These are phyloP conservation scores for Cyberlindnera maclurae DNA, from an alignment of 805 yeast species.

Conservation along the genomic window DNA sequence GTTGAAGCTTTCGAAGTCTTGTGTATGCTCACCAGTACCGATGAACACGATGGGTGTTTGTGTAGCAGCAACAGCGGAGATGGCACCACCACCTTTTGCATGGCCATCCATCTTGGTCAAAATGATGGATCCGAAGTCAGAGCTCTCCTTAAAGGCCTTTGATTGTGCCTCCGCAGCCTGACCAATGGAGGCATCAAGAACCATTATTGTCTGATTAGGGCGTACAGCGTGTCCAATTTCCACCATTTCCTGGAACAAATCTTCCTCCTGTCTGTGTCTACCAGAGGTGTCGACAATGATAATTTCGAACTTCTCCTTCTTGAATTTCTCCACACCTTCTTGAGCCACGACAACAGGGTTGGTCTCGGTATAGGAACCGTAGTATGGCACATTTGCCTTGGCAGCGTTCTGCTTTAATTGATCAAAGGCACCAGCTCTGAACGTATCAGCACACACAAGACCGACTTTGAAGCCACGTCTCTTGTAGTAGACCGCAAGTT, in stretches of 20 bases:
- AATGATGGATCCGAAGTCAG: slow-evolving; percentile 92
- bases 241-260: slow-evolving; percentile 87
- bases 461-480: slow-evolving; percentile 93
- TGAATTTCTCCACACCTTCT: slow-evolving; percentile 89
- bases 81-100: slow-evolving; percentile 99
- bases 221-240: slow-evolving; percentile 82
- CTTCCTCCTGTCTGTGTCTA: slow-evolving; percentile 92
- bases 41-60: slow-evolving; percentile 91
- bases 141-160: slow-evolving; percentile 84
- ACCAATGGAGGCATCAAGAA: slow-evolving; percentile 93
- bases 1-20: slow-evolving; percentile 85
- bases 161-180: slow-evolving; percentile 97
- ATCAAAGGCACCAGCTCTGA: slow-evolving; percentile 99
- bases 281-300: slow-evolving; percentile 98
- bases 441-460: slow-evolving; percentile 96
- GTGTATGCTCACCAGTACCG: slow-evolving; percentile 97
- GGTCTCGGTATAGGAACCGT: slow-evolving; percentile 91
- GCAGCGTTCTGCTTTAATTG: slow-evolving; percentile 97
- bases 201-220: slow-evolving; percentile 98
- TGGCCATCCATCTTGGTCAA: slow-evolving; percentile 97
- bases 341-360: slow-evolving; percentile 90
- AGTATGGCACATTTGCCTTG: slow-evolving; percentile 88
- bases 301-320: slow-evolving; percentile 83
- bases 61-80: slow-evolving; percentile 96
- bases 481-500: slow-evolving; percentile 89